These are phyloP conservation scores for Kodamaea neixiangensis DNA, from an alignment of 805 yeast genomes.

Conservation along the genomic window DNA sequence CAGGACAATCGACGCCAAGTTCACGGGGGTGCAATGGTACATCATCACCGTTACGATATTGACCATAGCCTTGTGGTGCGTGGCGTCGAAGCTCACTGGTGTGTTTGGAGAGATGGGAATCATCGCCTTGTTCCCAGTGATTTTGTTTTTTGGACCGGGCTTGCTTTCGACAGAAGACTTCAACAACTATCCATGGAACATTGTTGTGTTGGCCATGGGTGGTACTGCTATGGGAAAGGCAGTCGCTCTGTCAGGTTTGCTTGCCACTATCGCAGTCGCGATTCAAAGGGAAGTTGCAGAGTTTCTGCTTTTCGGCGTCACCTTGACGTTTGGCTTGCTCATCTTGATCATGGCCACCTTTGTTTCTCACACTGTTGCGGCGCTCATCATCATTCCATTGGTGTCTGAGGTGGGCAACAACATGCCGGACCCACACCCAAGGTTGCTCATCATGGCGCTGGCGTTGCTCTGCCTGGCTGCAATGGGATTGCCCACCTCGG, in stretches of 20 bases:
- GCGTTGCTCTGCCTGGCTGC: slow-evolving; percentile 46
- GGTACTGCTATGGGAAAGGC: slow-evolving; percentile 96
- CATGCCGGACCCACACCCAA: slow-evolving; percentile 39
- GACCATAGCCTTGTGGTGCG: slow-evolving; percentile 89
- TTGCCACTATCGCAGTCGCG: slow-evolving; percentile 70
- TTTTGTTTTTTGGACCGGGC: slow-evolving; percentile 93
- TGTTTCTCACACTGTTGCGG: slow-evolving; percentile 48
- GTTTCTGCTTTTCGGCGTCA: slow-evolving; percentile 70
- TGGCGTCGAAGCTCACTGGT: slow-evolving; percentile 70
- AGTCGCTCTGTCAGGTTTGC: slow-evolving; percentile 85
- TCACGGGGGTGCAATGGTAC: slow-evolving; percentile 73
- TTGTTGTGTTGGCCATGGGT: slow-evolving; percentile 95
- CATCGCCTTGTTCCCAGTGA: slow-evolving; percentile 83
- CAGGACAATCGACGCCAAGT: slow-evolving; percentile 61
- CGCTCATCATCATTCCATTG: slow-evolving; percentile 44
- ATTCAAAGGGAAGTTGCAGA: slow-evolving; percentile 69
- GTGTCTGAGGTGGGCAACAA: slow-evolving; percentile 42
- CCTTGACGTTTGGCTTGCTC: slow-evolving; percentile 59
- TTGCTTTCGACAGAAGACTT: slow-evolving; percentile 85
- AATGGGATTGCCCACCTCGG: slow-evolving; percentile 48
- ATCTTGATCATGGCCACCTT: slow-evolving; percentile 44
- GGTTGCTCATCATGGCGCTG: slow-evolving; percentile 42
- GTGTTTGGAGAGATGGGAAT: slow-evolving; percentile 96
- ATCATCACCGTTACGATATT: slow-evolving; percentile 63
- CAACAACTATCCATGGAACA: slow-evolving; percentile 96